Conservation (phyloP, 2,329 filamentous ascomycete species). For the Xylariaceae sp. region DNA sequence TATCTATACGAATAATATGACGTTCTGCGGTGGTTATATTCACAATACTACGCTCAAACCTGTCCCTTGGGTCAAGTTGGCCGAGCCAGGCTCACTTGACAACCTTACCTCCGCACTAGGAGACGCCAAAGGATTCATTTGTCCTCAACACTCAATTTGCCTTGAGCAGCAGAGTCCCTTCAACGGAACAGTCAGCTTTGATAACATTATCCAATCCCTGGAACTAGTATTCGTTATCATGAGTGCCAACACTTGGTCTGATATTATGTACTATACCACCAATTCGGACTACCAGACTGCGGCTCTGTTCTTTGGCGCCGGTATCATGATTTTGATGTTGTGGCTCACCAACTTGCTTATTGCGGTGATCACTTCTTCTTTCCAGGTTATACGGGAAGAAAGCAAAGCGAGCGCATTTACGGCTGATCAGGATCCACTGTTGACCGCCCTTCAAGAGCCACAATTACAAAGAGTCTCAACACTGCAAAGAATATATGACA, state of each 20-base stretch:
- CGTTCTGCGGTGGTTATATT: slow-evolving; percentile 88
- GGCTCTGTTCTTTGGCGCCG: slow-evolving; percentile 76
- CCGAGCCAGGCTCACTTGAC: slow-evolving; percentile 43
- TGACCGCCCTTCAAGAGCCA: slow-evolving; percentile 48
- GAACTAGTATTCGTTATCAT: slow-evolving; percentile 98
- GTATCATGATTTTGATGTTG: slow-evolving; percentile 89
- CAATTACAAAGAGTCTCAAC: slow-evolving; percentile 50
- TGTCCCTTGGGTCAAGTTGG: slow-evolving; percentile 71
- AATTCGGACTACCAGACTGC: slow-evolving; percentile 89
- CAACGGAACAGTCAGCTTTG: slow-evolving; percentile 88
- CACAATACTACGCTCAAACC: slow-evolving; percentile 62
- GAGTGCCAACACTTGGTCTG: slow-evolving; percentile 96
- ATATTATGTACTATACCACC: slow-evolving; percentile 92
- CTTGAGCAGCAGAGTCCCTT: slow-evolving; percentile 80
- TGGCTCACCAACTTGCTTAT: slow-evolving; percentile 96
- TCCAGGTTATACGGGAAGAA: slow-evolving; percentile 97
- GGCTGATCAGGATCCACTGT: slow-evolving; percentile 64
- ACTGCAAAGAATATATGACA: slow-evolving; percentile 76
- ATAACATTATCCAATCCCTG: slow-evolving; percentile 90
- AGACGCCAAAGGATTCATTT: slow-evolving; percentile 83
- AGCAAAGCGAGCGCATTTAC: slow-evolving; percentile 94
- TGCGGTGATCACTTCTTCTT: slow-evolving; percentile 97
- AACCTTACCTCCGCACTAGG: slow-evolving; percentile 59
- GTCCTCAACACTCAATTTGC: slow-evolving; percentile 83
- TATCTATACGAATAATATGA: slow-evolving; percentile 68